Percentiles rank a stretch among this genome's conserved stretches.
Evolutionary conservation across 2,329 filamentous ascomycete species (phyloP).

Genomic region (Grosmannia clavigera): DNA sequence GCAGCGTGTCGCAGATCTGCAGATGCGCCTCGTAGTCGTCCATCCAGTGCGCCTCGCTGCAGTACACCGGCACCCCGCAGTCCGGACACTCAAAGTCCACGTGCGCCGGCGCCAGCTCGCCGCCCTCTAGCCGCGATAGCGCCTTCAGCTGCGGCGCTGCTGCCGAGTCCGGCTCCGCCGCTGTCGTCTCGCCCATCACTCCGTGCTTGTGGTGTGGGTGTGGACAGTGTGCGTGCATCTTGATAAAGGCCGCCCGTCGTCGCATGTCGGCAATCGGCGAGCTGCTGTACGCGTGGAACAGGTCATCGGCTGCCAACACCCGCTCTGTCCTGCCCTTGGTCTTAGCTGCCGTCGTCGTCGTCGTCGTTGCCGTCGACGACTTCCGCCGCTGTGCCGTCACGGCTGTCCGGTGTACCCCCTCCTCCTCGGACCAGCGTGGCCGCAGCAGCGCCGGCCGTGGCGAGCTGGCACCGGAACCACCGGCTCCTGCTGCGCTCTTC

Average conservation of each 20-base stretch:
- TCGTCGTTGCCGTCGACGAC: background rate
- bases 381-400: background rate
- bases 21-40: constrained; percentile 91
- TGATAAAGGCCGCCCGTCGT: constrained; percentile 78
- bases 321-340: background rate
- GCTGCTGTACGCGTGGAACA: constrained; percentile 84
- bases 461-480: background rate
- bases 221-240: constrained; percentile 84
- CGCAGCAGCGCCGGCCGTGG: background rate
- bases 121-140: constrained; percentile 23
- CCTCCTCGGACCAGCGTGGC: background rate
- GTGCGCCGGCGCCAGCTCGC: constrained; percentile 57
- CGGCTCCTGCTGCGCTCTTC: background rate
- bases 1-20: constrained; percentile 79
- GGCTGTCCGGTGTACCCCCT: background rate
- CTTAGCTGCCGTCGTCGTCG: constrained; percentile 6
- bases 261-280: constrained; percentile 86
- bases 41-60: constrained; percentile 88
- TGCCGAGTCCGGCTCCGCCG: background rate
- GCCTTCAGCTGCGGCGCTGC: constrained; percentile 8
- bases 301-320: constrained; percentile 57
- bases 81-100: constrained; percentile 93
- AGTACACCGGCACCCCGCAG: constrained; percentile 88
- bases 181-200: background rate
- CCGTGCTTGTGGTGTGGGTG: constrained; percentile 78